phyloP scores from a whole-genome alignment of 441 rosid genomes.

The Mallotus repandus region DNA sequence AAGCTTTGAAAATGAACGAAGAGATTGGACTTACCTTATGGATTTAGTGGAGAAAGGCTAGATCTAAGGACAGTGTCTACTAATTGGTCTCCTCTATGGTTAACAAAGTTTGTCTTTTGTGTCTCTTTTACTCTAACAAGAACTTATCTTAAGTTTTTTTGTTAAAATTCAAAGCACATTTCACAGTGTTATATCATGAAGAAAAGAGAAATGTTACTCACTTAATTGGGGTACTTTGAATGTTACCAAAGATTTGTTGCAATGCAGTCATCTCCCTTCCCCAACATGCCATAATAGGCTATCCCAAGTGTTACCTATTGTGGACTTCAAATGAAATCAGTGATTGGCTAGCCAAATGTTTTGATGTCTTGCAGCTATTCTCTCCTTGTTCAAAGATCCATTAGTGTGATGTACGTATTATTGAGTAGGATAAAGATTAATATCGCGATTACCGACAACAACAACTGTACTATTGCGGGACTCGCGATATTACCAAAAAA shows the following conservation, averaged over 20 bases:
- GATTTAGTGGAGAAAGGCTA: conserved; percentile 23
- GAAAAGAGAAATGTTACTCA: neutral
- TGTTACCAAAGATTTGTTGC: conserved; percentile 24
- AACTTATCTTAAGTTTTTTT: conserved; percentile 14
- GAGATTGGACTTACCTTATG: conserved; percentile 16
- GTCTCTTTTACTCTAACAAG: conserved; percentile 19
- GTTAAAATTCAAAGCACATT: conserved; percentile 25
- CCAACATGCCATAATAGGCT: neutral
- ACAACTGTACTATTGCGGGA: no score
- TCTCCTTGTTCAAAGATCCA: no score
- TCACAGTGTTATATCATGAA: conserved; percentile 34
- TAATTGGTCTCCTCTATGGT: conserved; percentile 47
- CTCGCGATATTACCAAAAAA: no score
- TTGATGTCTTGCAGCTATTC: no score
- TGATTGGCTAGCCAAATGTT: no score
- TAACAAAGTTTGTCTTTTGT: conserved; percentile 38
- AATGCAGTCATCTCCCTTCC: neutral
- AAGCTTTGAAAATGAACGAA: conserved; percentile 16
- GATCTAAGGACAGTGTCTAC: conserved; percentile 35
- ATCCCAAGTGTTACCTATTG: neutral
- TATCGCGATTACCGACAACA: no score
- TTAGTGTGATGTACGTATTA: no score
- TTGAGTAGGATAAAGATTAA: no score
- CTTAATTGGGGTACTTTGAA: conserved; percentile 32
- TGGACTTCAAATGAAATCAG: neutral